Evolutionary conservation across 2,329 filamentous ascomycete genomes (phyloP), one percentile per base, ranked within the genome.

Genomic region (Macroventuria anomochaeta): DNA sequence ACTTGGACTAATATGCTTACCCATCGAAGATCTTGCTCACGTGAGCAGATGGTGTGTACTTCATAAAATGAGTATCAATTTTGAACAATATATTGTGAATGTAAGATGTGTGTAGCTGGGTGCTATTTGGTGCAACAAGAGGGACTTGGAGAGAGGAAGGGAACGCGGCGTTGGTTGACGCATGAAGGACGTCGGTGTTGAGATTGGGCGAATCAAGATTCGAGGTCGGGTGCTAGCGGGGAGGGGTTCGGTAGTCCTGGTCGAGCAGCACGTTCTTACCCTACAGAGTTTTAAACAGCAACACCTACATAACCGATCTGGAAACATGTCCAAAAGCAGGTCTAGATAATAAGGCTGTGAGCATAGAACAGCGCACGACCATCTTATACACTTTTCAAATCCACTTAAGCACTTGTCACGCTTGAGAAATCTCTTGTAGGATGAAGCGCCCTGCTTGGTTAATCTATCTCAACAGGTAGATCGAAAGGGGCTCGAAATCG

Each of bases 21-120:
- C 37, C 51, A 52, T 52, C 36, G 38, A 48, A 43, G 43, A 47
- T 28, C 6, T 48, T 43, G 36, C 38, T 47, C 23, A 46, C 44
- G 15, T 43, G 26, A 54, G 43, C 51, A 43, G 44, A 52, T 52
- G 48, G 51, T 33, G 28, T 20, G 13, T 29, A 15, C 32, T 48
- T 43, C 31, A 43, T 48, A 20, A 13, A 46, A 43, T 8, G 8
- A 11, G 10, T 7, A 2, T 1, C 0, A 23, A 42, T 46, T 39
- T 34, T 46, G 6, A 8, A 7, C 34, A 46, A 28, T 39, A 46
- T 58, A 39, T 25, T 37, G 18, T 5, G 5, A 8, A 5, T 13
- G 10, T 3, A 15, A 34, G 13, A 12, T 3, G 5, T 33, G 15
- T 33, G 31, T 13, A 33, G 4, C 15, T 26, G 12, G 21, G 12